These are phyloP conservation scores for Petunia axillaris DNA, from an alignment of 257 asterid species.

Conservation along the genomic window DNA sequence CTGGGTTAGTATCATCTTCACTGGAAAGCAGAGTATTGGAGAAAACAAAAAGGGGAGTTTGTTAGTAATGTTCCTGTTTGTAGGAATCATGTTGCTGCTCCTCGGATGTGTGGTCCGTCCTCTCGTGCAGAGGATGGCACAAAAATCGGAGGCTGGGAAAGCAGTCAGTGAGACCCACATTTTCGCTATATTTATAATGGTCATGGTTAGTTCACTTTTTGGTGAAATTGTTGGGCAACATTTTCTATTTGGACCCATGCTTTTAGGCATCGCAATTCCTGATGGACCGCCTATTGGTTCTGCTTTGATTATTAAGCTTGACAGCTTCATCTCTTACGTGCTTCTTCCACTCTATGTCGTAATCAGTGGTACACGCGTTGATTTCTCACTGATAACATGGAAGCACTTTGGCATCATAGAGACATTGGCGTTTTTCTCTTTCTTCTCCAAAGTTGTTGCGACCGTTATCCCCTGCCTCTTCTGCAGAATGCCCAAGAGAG, in stretches of 20 bases:
- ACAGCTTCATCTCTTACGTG: slow-evolving; percentile 33
- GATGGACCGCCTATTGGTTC: slow-evolving; percentile 61
- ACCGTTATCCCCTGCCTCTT: slow-evolving; percentile 38
- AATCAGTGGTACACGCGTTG: slow-evolving; percentile 37
- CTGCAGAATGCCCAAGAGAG: slow-evolving; percentile 31
- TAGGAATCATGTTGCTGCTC: slow-evolving; percentile 28
- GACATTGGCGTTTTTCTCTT: slow-evolving; percentile 31
- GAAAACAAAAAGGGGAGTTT: not conserved
- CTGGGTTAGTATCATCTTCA: slow-evolving; percentile 37
- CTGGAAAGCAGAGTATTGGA: slow-evolving; percentile 31
- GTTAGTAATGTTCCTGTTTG: slow-evolving; percentile 10
- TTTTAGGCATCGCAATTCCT: slow-evolving; percentile 45
- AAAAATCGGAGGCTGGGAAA: slow-evolving; percentile 22
- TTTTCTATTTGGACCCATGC: slow-evolving; percentile 44
- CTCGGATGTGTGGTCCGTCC: slow-evolving; percentile 38
- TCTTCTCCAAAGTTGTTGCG: slow-evolving; percentile 38
- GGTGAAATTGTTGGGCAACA: slow-evolving; percentile 47
- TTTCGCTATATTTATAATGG: slow-evolving; percentile 26
- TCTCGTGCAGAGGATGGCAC: slow-evolving; percentile 33
- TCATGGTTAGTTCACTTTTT: slow-evolving; percentile 33
- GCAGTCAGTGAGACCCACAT: slow-evolving; percentile 42
- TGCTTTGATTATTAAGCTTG: slow-evolving; percentile 44
- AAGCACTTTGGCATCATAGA: slow-evolving; percentile 40
- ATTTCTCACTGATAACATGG: slow-evolving; percentile 34
- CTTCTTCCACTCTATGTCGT: slow-evolving; percentile 47